A percentile compares a stretch with the other conserved stretches of the same genome.
phyloP scores from a whole-genome alignment of 768 basidiomycete genomes.

The Mycena belliarum region DNA sequence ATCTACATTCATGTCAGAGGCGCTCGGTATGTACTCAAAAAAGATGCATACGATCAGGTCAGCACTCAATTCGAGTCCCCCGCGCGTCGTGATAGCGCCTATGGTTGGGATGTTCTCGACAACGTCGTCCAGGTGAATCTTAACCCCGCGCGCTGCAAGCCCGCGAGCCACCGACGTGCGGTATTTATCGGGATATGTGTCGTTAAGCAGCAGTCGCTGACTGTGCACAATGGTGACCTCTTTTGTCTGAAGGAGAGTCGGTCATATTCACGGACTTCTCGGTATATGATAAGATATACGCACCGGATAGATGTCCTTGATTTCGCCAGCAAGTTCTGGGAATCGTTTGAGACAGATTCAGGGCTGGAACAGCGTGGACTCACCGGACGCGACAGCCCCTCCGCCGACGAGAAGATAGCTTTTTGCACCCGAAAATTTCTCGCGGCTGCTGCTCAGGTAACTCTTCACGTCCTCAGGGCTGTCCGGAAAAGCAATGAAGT shows the following conservation, averaged over 20 bases:
- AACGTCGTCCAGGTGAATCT: conserved; percentile 37
- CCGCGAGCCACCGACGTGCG: conserved; percentile 40
- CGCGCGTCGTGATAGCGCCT: conserved; percentile 36
- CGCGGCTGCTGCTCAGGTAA: conserved; percentile 31
- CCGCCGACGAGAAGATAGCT: conserved; percentile 57
- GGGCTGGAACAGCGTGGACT: conserved; percentile 7
- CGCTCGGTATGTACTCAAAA: not conserved
- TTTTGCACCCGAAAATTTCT: conserved; percentile 37
- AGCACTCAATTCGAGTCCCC: conserved; percentile 37
- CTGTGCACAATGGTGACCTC: conserved; percentile 51
- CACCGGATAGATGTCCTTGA: conserved; percentile 24
- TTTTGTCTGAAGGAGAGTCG: conserved; percentile 1
- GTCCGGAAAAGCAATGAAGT: conserved; percentile 47
- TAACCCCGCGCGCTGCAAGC: conserved; percentile 34
- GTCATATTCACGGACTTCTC: not conserved
- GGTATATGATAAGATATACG: not conserved
- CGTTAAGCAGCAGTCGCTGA: conserved; percentile 41
- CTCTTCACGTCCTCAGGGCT: conserved; percentile 27
- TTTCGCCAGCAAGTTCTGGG: conserved; percentile 28
- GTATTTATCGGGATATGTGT: conserved; percentile 43
- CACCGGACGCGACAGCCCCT: conserved; percentile 55
- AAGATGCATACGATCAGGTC: conserved; percentile 44
- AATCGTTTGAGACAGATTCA: not conserved
- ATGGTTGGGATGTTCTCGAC: conserved; percentile 36
- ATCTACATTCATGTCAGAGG: not conserved